Evolutionary conservation across 2,329 filamentous ascomycete genomes (phyloP), one percentile per base, ranked within the genome.

Genomic region (Drechslera avenae): DNA sequence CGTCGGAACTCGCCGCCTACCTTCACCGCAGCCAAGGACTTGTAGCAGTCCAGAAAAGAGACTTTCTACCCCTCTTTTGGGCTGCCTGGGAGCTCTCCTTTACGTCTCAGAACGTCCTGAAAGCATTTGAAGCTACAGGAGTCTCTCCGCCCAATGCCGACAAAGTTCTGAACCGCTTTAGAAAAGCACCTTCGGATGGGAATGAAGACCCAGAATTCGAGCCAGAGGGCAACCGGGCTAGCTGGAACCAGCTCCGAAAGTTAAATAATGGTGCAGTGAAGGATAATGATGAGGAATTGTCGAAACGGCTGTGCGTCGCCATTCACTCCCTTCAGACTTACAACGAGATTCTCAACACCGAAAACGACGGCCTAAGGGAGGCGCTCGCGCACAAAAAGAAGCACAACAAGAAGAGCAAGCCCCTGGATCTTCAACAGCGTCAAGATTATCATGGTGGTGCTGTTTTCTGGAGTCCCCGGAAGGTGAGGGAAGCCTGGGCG

Each of bases 111-210:
- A n/a, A n/a, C n/a, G n/a, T n/a, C n/a, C n/a, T n/a, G n/a, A n/a
- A n/a, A n/a, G n/a, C n/a, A n/a, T 46, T 46, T 46, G 1, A 46
- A 39, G 43, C 43, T 46, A 46, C 26, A 33, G 26, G 34, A 16
- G 43, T 46, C 4, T 45, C 3, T 32, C 42, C 10, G 9, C 36
- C 36, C 2, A 32, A 45, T 31, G 33, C 21, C 5, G 14, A 45
- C 3, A 26, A 8, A 32, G 9, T 46, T 23, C 43, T 46, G 17
- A 32, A 39, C 23, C 34, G 34, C 34, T 46, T 46, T 6, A 46
- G 39, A 10, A 31, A 28, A 19, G 1, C 3, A 9, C 36, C 19
- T 37, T 36, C 13, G 23, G 14, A 31, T 30, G 32, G n/a, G n/a
- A n/a, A 19, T 37, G 10, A 32, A 14, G 33, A 19, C 39, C 30